Evolutionary conservation across 495 filamentous ascomycete genomes (phyloP), one percentile per base, ranked within the genome.

Genomic region (Penicillium antarcticum): DNA sequence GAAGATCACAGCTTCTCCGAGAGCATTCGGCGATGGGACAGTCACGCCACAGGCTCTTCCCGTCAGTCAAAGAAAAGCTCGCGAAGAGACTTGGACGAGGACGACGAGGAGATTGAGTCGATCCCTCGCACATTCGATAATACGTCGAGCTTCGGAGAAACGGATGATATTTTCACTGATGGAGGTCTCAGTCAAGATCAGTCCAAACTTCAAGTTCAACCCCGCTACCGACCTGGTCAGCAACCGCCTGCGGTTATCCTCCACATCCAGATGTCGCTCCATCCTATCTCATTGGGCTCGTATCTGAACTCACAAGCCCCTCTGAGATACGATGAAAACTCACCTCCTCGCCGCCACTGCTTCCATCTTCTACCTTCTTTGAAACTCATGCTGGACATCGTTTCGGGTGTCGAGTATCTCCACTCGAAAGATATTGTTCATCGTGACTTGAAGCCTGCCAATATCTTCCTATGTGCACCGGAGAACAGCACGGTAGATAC

Each of bases 381-480:
- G 12, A 67, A 52, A 34, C 45, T 81, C 3, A 68, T 80, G 40
- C 51, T 73, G 3, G 68, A 69, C 7, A 75, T 78, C 24, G 57
- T 75, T 34, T 62, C 70, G 1, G 74, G 74, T 0, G 74, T 89
- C 8, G 74, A 82, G 41, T 86, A 88, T 57, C 67, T 88, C 10
- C 86, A 89, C 50, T 68, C 71, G 0, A 74, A 78, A 19, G 68
- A 69, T 4, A 81, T 89, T 52, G 81, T 81, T 2, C 86, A 89
- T 58, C 73, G 86, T 4, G 86, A 89, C 56, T 65, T 89, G 35
- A 89, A 89, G 60, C 86, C 85, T 0, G 86, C 86, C 13, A 89
- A 89, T 45, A 80, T 89, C 10, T 79, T 89, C 40, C 72, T 87
- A 24, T 75, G 66, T 11, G 49, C 56, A 17, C 60, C 66, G 0